phyloP scores from a whole-genome alignment of 257 asterid genomes.

The Scutellaria barbata region DNA sequence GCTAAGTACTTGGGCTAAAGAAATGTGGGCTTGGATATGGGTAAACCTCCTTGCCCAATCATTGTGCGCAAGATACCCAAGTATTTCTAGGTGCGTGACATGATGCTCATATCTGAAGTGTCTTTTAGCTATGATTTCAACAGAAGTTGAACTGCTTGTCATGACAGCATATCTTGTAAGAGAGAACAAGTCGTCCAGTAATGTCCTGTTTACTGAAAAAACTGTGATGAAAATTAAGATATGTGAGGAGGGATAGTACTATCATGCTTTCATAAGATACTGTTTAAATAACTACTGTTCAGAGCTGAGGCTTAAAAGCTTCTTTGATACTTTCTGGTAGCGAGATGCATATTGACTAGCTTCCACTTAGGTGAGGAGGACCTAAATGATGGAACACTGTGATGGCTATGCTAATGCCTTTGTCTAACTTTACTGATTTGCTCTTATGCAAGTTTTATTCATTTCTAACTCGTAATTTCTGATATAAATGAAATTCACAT shows the following conservation, averaged over 20 bases:
- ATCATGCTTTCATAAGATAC: no score
- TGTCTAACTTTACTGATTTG: background rate
- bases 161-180: background rate
- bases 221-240: no score
- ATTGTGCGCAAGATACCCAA: no score
- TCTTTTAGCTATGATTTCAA: background rate
- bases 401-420: constrained; percentile 7
- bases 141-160: constrained; percentile 1
- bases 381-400: background rate
- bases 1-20: no score
- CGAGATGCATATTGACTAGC: background rate
- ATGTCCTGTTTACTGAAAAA: no score
- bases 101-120: background rate
- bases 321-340: constrained; percentile 3
- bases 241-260: no score
- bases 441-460: background rate
- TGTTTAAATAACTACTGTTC: no score
- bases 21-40: no score
- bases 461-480: no score
- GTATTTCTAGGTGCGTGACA: no score
- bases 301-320: background rate
- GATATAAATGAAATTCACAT: background rate
- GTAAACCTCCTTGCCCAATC: no score
- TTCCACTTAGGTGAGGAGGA: background rate
- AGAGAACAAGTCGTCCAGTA: background rate